phyloP scores from a whole-genome alignment of 2,329 filamentous ascomycete genomes.

The Aspergillus latus region DNA sequence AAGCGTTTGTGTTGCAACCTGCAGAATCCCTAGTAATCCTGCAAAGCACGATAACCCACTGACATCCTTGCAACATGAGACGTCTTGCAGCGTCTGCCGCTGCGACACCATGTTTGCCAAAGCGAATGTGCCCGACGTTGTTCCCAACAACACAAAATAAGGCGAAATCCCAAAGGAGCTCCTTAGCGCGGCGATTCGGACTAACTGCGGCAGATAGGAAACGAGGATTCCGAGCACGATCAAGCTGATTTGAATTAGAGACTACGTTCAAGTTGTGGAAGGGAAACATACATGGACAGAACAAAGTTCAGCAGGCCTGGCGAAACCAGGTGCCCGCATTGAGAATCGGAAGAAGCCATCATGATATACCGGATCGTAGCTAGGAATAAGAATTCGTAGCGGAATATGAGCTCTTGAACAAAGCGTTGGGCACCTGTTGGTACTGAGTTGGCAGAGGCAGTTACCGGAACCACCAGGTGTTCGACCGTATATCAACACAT shows the following conservation, averaged over 20 bases:
- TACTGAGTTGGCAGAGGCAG: conserved; percentile 4
- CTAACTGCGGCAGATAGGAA: conserved; percentile 93
- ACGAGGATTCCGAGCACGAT: conserved; percentile 85
- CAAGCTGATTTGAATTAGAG: conserved; percentile 48
- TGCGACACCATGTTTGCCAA: conserved; percentile 91
- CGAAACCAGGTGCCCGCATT: conserved; percentile 54
- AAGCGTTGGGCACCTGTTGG: neutral
- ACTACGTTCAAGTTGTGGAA: neutral
- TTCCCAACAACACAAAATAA: conserved; percentile 91
- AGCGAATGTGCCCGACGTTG: conserved; percentile 81
- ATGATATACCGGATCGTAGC: neutral
- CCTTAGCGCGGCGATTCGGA: conserved; percentile 79
- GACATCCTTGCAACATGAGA: conserved; percentile 81
- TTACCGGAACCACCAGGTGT: conserved; percentile 7
- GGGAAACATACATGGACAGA: conserved; percentile 51
- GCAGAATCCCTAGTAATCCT: conserved; percentile 81
- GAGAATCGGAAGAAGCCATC: conserved; percentile 31
- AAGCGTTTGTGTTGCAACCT: conserved; percentile 87
- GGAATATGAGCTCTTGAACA: neutral
- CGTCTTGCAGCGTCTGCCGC: conserved; percentile 76
- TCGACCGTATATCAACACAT: conserved; percentile 6
- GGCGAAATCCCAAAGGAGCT: conserved; percentile 94
- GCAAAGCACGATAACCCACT: conserved; percentile 80
- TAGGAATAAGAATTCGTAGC: neutral
- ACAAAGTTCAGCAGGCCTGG: conserved; percentile 54